Percentiles rank a stretch among this genome's conserved stretches.
Evolutionary conservation across 768 basidiomycete genomes (phyloP).

Genomic region (Collybia mongolica): DNA sequence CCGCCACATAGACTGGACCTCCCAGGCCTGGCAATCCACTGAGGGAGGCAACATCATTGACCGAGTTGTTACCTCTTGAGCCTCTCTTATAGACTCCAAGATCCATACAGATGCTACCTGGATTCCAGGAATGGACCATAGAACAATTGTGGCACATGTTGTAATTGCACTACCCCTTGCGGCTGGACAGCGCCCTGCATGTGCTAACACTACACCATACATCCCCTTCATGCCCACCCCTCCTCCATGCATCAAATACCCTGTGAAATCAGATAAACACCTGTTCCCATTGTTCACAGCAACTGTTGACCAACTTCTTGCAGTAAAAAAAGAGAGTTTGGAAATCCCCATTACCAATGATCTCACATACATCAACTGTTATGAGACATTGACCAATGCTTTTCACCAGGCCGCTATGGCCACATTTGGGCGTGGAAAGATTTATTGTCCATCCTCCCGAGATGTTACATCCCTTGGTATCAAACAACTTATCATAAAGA

Average conservation of each 20-base stretch:
- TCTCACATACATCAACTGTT: neutral
- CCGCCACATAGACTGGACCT: slow-evolving; percentile 14
- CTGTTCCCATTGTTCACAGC: neutral
- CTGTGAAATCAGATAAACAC: slow-evolving; percentile 2
- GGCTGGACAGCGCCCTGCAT: neutral
- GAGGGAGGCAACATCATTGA: slow-evolving; percentile 21
- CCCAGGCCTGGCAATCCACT: neutral
- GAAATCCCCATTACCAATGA: neutral
- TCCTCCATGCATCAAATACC: slow-evolving; percentile 2
- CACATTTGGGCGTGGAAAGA: neutral
- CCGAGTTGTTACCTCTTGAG: slow-evolving; percentile 9
- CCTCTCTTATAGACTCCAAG: slow-evolving; percentile 1
- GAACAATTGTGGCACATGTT: neutral
- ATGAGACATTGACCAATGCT: neutral
- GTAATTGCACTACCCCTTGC: neutral
- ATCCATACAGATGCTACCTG: neutral
- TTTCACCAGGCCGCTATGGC: neutral
- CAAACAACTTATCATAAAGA: neutral
- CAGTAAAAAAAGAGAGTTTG: neutral
- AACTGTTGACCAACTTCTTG: neutral
- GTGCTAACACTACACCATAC: neutral
- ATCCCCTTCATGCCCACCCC: slow-evolving; percentile 1
- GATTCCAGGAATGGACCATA: slow-evolving; percentile 7
- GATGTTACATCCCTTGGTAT: neutral
- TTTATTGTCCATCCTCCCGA: neutral